Evolutionary conservation across 2,329 filamentous ascomycete genomes (phyloP), one percentile per base, ranked within the genome.

Genomic region (Colletotrichum limetticola): DNA sequence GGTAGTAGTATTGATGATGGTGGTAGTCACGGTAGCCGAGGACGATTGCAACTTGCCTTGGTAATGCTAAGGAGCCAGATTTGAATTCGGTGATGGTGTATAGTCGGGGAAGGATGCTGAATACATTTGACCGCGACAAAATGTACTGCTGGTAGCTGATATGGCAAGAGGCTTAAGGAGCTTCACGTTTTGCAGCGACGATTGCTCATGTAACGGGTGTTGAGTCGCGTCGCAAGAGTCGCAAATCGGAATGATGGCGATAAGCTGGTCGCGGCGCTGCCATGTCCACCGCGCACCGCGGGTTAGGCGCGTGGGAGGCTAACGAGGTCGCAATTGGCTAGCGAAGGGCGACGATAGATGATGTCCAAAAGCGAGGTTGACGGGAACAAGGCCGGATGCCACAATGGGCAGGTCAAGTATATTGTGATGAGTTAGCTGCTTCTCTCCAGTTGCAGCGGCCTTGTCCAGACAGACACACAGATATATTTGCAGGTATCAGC

Each of bases 121-220:
- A 66, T 61, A 66, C 67, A 71, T 72, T 59, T 49, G 61, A 59
- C 32, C 35, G 60, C 35, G 32, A 57, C 60, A 62, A 58, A 30
- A 49, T 9, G n/a, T 59, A 60, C 19, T 32, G 30, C 26, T 9
- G 46, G 16, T 22, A 35, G 53, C 42, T 8, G n/a, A 12, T 11
- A 37, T 55, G 7, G 35, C 46, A 37, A 30, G 7, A n/a, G 9
- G 22, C 32, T 24, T 28, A 32, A 52, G 8, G 46, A 22, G 61
- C 32, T 32, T 5, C n/a, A 37, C 30, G 49, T 35, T n/a, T 24
- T 64, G 35, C 19, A 22, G 14, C 11, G n/a, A 46, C 5, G n/a
- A 26, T 64, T 64, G 14, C 37, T 42, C 16, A 42, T 16, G 30
- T 30, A n/a, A 19, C 19, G 35, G 52, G 35, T 30, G 55, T 59